Evolutionary conservation across 768 basidiomycete genomes (phyloP), one percentile per base, ranked within the genome.

Genomic region (Suillus bovinus): DNA sequence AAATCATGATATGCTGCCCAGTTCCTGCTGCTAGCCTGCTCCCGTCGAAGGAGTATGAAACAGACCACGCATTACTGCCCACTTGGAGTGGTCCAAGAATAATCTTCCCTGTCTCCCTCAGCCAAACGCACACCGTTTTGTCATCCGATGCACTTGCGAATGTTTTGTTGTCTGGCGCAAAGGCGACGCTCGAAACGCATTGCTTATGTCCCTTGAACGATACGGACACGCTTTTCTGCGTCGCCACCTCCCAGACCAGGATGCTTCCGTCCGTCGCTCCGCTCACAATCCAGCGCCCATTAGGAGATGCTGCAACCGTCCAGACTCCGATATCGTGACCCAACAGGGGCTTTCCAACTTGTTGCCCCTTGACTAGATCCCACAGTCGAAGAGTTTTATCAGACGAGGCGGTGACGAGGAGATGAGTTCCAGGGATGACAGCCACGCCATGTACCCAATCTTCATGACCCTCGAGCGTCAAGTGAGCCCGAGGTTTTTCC

Each of bases 101-200:
- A 9, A n/a, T 34, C 24, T 54, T 1, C 34, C 34, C 53, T 22
- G 53, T 31, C 29, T 11, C 34, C 22, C 34, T 36, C 53, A 54
- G 34, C 53, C 53, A 54, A 34, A 55, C 50, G 10, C 50, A 29
- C 31, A 52, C 17, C 10, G 50, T 52, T 29, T 31, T 6, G 29
- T 52, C 50, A 20, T 52, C 29, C 9, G 49, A 50, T 29, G 5
- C 17, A 50, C 49, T 50, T 50, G 50, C 50, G 17, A 52, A 52
- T 29, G 29, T 52, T 29, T 31, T 20, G 29, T 10, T 31, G 29
- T 52, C 91, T 59, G 95, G 95, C 58, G 96, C 93, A 74, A 97
- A 97, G 77, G 96, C 81, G 67, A 97, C 93, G 72, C 96, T 93
- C 60, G 17, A 55, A n/a, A 60, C 47, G 4, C 13, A 4, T 34